A percentile compares a stretch with the other conserved stretches of the same genome.
phyloP scores from a whole-genome alignment of 148 eudicot genomes.

The Agrostemma githago region DNA sequence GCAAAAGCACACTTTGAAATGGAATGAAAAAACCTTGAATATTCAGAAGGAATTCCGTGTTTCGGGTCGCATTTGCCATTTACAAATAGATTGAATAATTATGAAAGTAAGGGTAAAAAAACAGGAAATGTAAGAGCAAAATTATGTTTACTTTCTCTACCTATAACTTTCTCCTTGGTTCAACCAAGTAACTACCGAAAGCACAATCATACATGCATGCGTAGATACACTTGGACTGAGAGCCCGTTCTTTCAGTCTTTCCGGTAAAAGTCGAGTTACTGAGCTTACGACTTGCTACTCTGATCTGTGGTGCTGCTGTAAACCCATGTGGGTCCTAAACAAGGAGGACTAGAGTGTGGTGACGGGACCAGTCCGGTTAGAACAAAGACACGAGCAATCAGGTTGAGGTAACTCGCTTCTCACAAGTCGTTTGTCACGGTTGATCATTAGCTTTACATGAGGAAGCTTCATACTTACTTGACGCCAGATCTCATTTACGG shows the following conservation, averaged over 20 bases:
- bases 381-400: slow-evolving; percentile 87
- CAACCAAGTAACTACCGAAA: background rate
- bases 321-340: background rate
- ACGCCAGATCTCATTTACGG: slow-evolving; percentile 87
- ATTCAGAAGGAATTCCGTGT: background rate
- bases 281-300: background rate
- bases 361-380: slow-evolving; percentile 55
- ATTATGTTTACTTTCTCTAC: background rate
- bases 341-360: slow-evolving; percentile 33
- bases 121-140: background rate
- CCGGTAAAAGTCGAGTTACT: background rate
- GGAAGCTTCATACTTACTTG: slow-evolving; percentile 82
- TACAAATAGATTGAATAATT: slow-evolving; percentile 7
- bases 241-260: background rate
- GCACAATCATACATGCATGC: background rate
- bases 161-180: background rate
- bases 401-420: slow-evolving; percentile 59
- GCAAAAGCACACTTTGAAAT: too few species aligned
- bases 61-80: background rate
- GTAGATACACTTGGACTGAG: background rate
- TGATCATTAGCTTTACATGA: slow-evolving; percentile 72
- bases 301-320: background rate
- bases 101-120: background rate
- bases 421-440: slow-evolving; percentile 81
- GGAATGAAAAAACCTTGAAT: too few species aligned